These are phyloP conservation scores for Marchantia paleacea DNA, from an alignment of 225 moss, liverwort and hornwort genomes.

Conservation along the genomic window DNA sequence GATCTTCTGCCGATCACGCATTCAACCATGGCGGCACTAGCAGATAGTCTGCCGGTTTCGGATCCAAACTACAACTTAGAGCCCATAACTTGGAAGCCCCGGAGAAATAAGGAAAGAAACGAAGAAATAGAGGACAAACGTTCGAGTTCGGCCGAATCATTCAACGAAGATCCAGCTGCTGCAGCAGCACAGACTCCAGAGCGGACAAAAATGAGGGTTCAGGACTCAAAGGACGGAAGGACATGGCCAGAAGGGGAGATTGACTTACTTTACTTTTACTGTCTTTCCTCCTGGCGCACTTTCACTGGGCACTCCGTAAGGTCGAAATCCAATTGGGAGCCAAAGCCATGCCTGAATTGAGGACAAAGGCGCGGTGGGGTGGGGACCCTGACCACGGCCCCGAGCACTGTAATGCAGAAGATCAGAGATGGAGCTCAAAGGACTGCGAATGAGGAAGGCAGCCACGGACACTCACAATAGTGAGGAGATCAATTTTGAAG, in stretches of 20 bases:
- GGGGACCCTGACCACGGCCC: neutral
- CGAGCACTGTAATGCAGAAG: neutral
- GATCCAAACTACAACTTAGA: too few species aligned
- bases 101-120: neutral
- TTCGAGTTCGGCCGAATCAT: neutral
- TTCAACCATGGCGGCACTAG: neutral
- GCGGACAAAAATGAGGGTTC: neutral
- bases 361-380: neutral
- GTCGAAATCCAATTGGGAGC: neutral
- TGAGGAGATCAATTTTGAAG: neutral
- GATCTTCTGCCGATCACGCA: neutral
- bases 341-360: neutral
- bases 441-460: neutral
- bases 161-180: neutral
- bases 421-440: neutral
- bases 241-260: neutral
- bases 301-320: neutral
- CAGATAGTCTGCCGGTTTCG: neutral
- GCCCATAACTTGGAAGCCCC: too few species aligned
- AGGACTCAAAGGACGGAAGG: neutral
- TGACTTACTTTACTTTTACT: too few species aligned
- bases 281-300: neutral
- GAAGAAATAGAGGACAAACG: neutral
- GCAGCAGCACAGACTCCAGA: neutral
- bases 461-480: neutral